Evolutionary conservation across 2,329 filamentous ascomycete genomes (phyloP), one percentile per base, ranked within the genome.

Genomic region (Phaeosphaeriaceae sp.): DNA sequence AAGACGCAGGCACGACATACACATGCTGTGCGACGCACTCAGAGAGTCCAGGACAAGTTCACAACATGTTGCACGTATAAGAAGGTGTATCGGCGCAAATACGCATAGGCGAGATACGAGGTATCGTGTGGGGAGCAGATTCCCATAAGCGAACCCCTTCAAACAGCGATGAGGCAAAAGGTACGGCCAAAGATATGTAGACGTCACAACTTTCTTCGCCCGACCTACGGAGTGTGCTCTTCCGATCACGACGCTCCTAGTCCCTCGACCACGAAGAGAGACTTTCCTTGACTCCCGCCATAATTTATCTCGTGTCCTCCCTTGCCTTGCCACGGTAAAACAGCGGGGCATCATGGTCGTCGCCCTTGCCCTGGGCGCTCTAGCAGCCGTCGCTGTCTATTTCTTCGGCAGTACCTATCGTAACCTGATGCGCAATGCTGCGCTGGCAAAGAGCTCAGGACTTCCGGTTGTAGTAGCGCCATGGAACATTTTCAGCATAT

Each of bases 401-500:
- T 53, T 78, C 56, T 53, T 69, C 19, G 58, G 73, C 27, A 67
- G 70, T 53, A 71, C 68, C 22, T 79, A 78, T 65, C 73, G 73
- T 36, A 69, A 67, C 56, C 78, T 80, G 54, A 63, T 65, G 51
- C 73, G 70, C 56, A 82, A 83, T 63, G 66, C 83, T 36, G 73
- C 75, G 5, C 72, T 75, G 19, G 81, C 81, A 24, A 82, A 81
- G 64, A 75, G 71, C 62, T 82, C 80, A 3, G 81, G 81, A 5
- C 58, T 83, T 22, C 80, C 80, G n/a, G 79, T 80, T 52, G 66
- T 82, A 19, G 68, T 77, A 20, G 65, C 68, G 24, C 81, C 81
- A 33, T 70, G 78, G 58, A 76, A 82, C 65, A 72, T 84, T 1
- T 83, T 85, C 68, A 84, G 82, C 63, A 64, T 80, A 17, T 67